These are phyloP conservation scores for Chaetomidium leptoderma DNA, from an alignment of 495 filamentous ascomycete genomes.

Conservation along the genomic window DNA sequence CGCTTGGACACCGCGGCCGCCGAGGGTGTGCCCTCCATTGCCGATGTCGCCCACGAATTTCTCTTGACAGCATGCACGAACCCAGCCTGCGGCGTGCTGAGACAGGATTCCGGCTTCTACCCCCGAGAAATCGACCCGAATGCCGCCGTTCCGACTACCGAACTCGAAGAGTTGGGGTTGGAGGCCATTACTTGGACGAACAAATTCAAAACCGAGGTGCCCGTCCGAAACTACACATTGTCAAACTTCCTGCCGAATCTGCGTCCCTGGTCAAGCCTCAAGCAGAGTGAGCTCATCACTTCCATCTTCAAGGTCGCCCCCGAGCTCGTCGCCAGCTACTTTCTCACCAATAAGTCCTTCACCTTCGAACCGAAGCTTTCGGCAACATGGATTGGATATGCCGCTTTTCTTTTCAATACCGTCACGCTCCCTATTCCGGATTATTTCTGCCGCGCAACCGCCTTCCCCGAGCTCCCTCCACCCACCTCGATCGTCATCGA, in stretches of 20 bases:
- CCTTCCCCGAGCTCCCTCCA: constrained; percentile 62
- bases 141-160: constrained; percentile 31
- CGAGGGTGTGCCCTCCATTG: constrained; percentile 39
- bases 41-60: constrained; percentile 63
- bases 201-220: constrained; percentile 59
- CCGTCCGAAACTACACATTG: constrained; percentile 69
- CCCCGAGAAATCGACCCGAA: constrained; percentile 62
- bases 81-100: constrained; percentile 62
- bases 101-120: constrained; percentile 66
- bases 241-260: constrained; percentile 73
- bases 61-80: constrained; percentile 69
- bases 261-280: constrained; percentile 72
- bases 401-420: constrained; percentile 74
- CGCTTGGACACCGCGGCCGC: constrained; percentile 30
- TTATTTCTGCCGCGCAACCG: constrained; percentile 55
- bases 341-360: constrained; percentile 72
- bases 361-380: constrained; percentile 86
- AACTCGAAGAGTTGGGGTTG: constrained; percentile 61
- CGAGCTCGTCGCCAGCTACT: constrained; percentile 82
- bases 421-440: constrained; percentile 68
- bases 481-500: constrained; percentile 72
- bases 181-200: constrained; percentile 64
- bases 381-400: constrained; percentile 90
- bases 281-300: constrained; percentile 76
- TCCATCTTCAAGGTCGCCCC: constrained; percentile 75